Conservation (phyloP, 768 basidiomycete species). For the Russula lepida region DNA sequence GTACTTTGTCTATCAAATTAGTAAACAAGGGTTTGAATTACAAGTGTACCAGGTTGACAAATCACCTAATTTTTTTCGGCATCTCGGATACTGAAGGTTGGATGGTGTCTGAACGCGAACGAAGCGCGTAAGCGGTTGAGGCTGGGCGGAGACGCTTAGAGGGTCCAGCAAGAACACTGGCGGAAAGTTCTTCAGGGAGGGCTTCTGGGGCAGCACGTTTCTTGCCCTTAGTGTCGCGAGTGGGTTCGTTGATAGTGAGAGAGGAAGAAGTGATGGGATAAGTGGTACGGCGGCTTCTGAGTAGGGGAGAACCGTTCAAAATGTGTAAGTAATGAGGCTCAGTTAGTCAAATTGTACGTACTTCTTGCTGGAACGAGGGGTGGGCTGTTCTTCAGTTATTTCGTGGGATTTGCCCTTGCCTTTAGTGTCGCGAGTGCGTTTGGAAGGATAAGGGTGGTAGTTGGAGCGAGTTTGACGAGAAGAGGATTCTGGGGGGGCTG, state of each 20-base stretch:
- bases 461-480: slow-evolving; percentile 20
- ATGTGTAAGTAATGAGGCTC: neutral
- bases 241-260: slow-evolving; percentile 67
- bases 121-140: slow-evolving; percentile 50
- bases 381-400: slow-evolving; percentile 46
- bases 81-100: slow-evolving; percentile 43
- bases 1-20: slow-evolving; percentile 39
- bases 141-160: slow-evolving; percentile 56
- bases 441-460: slow-evolving; percentile 10
- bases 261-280: slow-evolving; percentile 35
- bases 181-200: slow-evolving; percentile 52
- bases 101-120: slow-evolving; percentile 42
- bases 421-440: slow-evolving; percentile 19
- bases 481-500: slow-evolving; percentile 17
- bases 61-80: slow-evolving; percentile 70
- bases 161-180: slow-evolving; percentile 35
- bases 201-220: slow-evolving; percentile 78
- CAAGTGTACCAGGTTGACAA: neutral
- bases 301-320: neutral
- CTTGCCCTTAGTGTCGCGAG: slow-evolving; percentile 79
- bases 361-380: slow-evolving; percentile 8
- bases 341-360: slow-evolving; percentile 27
- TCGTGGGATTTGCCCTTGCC: slow-evolving; percentile 61
- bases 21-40: slow-evolving; percentile 8
- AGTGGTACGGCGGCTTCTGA: slow-evolving; percentile 54